Evolutionary conservation across 768 basidiomycete genomes (phyloP).

Genomic region (Collybiopsis luxurians): DNA sequence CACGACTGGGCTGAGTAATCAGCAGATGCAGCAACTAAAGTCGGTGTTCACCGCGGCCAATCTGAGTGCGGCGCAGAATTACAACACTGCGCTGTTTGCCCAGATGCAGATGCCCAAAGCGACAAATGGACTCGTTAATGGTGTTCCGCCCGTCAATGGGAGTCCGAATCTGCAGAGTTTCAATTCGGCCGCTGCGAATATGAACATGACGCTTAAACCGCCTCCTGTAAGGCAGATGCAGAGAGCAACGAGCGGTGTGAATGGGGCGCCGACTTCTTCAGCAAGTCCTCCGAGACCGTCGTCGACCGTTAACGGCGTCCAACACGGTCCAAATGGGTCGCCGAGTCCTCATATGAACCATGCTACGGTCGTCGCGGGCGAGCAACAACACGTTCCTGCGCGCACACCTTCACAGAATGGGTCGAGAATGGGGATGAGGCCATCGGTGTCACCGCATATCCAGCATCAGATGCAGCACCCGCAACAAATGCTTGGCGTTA

Average conservation of each 20-base stretch:
- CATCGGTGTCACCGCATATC: no score
- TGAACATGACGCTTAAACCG: constrained; percentile 41
- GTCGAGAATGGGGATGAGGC: no score
- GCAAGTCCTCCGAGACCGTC: constrained; percentile 1
- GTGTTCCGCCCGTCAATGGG: constrained; percentile 5
- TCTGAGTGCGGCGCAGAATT: constrained; percentile 18
- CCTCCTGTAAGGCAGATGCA: constrained; percentile 39
- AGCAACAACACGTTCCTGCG: constrained; percentile 23
- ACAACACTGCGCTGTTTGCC: constrained; percentile 31
- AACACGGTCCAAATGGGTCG: background rate
- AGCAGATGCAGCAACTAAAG: constrained; percentile 63
- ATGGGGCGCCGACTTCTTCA: background rate
- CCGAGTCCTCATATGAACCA: constrained; percentile 4
- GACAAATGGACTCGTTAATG: background rate
- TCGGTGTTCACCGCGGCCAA: constrained; percentile 39
- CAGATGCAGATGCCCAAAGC: constrained; percentile 5
- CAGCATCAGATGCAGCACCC: no score
- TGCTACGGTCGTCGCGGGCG: background rate
- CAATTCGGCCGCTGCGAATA: no score
- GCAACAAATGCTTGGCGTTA: no score
- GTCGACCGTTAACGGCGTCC: background rate
- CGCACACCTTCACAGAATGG: constrained; percentile 61
- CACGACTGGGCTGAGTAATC: constrained; percentile 37
- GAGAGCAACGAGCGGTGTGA: constrained; percentile 10
- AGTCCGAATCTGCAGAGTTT: constrained; percentile 39